Base-by-base conservation (phyloP, 78 protist species). In the Dictyostelium purpureum region DNA sequence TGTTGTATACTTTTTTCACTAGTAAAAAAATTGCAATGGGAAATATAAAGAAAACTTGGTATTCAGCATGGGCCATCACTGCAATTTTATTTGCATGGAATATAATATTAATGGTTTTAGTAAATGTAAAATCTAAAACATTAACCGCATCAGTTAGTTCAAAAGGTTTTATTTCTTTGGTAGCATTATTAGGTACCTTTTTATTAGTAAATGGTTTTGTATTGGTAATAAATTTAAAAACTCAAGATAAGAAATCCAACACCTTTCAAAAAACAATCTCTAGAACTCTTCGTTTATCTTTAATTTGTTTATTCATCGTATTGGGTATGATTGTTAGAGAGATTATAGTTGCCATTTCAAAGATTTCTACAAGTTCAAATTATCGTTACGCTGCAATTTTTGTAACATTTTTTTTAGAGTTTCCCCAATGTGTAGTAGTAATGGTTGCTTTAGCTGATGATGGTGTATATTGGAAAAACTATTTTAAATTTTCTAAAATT, bases 1-100 rank as follows among this genome's bases (percentile, higher is more conserved):
- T 83, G 28, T 56, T 83, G 9, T 83, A 83, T 43, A 83, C 90
- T 18, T 83, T 83, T 54, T 83, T 83, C 71, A 43, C 75, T n/a
- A 69, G 79, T 7, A 56, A 67, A 51, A 57, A 57, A 43, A 70
- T 83, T 14, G 75, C 56, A 37, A 42, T 83, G 38, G 40, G 37
- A 18, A 83, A 83, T 57, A 42, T 76, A 1, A 83, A 67, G 21
- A 71, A 65, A 28, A 76, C 90, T 6, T 83, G 90, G 90, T 56
- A 70, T 31, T 18, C 73, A 24, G 80, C 90, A 43, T 71, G 80
- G 79, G 73, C 33, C 14, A 21, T 83, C 24, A 40, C 66, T 2
- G 4, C 26, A 1, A 14, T 83, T 4, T 56, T 80, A 19, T 42
- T 40, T 16, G 19, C 33, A 19, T 83, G 80, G 81, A 51, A 42